Conservation (phyloP, 73 alveolate genomes). For the Stentor coeruleus region DNA sequence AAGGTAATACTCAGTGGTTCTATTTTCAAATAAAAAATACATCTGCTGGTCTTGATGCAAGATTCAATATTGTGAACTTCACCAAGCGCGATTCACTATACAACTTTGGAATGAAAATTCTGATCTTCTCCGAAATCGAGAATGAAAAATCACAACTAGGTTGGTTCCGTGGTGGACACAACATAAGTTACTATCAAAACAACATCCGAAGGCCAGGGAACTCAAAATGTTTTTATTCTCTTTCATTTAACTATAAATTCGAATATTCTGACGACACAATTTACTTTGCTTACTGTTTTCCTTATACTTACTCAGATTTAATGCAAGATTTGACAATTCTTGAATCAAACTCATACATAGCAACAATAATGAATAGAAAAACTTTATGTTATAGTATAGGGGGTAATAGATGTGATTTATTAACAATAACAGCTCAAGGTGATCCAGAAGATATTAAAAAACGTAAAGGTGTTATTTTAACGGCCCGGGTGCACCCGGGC, state of each 20-base stretch:
- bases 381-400: slow-evolving; percentile 76
- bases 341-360: slow-evolving; percentile 52
- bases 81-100: slow-evolving; percentile 69
- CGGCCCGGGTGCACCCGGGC: slow-evolving; percentile 99
- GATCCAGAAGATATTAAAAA: slow-evolving; percentile 47
- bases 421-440: slow-evolving; percentile 41
- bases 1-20: slow-evolving; percentile 90
- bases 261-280: slow-evolving; percentile 94
- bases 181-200: slow-evolving; percentile 82
- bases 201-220: slow-evolving; percentile 77
- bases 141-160: slow-evolving; percentile 39
- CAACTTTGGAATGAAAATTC: slow-evolving; percentile 90
- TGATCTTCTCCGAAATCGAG: slow-evolving; percentile 62
- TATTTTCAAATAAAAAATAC: slow-evolving; percentile 65
- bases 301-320: slow-evolving; percentile 97
- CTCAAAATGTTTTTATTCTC: slow-evolving; percentile 89
- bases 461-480: slow-evolving; percentile 64
- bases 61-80: slow-evolving; percentile 68
- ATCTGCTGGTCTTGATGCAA: slow-evolving; percentile 37
- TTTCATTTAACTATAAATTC: slow-evolving; percentile 92
- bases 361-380: slow-evolving; percentile 38
- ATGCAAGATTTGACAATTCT: slow-evolving; percentile 77
- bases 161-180: slow-evolving; percentile 90
- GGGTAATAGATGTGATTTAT: slow-evolving; percentile 48
- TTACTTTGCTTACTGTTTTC: slow-evolving; percentile 98